Evolutionary conservation across 768 basidiomycete species (phyloP).

Genomic region (Auriscalpium microsporum): DNA sequence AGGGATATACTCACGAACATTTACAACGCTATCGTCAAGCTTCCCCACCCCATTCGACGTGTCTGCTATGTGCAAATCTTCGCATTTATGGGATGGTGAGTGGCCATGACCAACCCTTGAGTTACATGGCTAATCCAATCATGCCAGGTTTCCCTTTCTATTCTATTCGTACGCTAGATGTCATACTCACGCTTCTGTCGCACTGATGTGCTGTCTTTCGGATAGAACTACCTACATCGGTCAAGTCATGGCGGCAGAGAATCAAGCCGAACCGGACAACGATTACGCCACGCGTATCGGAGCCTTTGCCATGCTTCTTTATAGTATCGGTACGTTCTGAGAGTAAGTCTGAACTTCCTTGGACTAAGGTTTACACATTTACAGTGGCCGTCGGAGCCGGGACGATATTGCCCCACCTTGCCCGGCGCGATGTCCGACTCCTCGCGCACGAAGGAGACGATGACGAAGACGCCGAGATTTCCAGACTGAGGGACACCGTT

Average conservation of each 20-base stretch:
- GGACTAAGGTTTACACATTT: slow-evolving; percentile 9
- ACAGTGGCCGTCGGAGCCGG: slow-evolving; percentile 83
- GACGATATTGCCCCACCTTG: slow-evolving; percentile 69
- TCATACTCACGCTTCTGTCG: not conserved
- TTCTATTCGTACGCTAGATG: slow-evolving; percentile 66
- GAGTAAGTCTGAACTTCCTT: not conserved
- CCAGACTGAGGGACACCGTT: slow-evolving; percentile 62
- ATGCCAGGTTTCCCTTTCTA: slow-evolving; percentile 81
- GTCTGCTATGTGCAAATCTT: slow-evolving; percentile 93
- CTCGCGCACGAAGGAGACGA: slow-evolving; percentile 63
- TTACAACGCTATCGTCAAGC: slow-evolving; percentile 54
- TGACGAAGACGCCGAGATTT: slow-evolving; percentile 66
- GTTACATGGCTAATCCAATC: slow-evolving; percentile 1
- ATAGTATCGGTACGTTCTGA: slow-evolving; percentile 68
- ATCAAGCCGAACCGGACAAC: slow-evolving; percentile 62
- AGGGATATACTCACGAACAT: slow-evolving; percentile 78
- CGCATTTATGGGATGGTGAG: slow-evolving; percentile 94
- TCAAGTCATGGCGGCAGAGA: slow-evolving; percentile 84
- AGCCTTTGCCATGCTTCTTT: slow-evolving; percentile 82
- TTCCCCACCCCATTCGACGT: slow-evolving; percentile 77
- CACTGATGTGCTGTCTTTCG: not conserved
- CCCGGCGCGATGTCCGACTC: slow-evolving; percentile 72
- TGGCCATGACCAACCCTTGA: not conserved
- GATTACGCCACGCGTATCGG: slow-evolving; percentile 83
- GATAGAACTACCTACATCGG: slow-evolving; percentile 85